Evolutionary conservation across 208 protist genomes (phyloP).

Genomic region (Acanthamoeba royreba): DNA sequence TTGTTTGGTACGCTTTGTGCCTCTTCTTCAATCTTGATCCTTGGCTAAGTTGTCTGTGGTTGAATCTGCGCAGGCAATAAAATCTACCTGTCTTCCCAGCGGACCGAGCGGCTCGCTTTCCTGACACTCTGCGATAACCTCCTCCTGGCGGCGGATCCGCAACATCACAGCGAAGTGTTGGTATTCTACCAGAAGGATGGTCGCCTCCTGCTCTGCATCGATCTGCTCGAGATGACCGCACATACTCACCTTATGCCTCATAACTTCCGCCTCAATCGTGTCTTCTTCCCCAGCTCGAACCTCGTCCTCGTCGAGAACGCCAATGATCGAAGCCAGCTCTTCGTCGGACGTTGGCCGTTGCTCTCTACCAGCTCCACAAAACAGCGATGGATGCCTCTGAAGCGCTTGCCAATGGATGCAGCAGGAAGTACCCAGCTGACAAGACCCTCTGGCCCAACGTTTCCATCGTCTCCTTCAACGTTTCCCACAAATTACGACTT

Average conservation of each 20-base stretch:
- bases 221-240: not conserved
- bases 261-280: not conserved
- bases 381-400: not conserved
- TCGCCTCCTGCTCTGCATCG: not conserved
- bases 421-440: not conserved
- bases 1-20: not conserved
- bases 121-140: not conserved
- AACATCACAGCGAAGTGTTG: not conserved
- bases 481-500: not conserved
- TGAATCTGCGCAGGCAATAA: not conserved
- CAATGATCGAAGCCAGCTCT: not conserved
- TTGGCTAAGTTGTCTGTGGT: not conserved
- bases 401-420: not conserved
- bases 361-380: not conserved
- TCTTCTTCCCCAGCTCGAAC: not conserved
- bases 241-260: not conserved
- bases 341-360: not conserved
- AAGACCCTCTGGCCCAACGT: not conserved
- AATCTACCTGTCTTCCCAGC: constrained; percentile 17
- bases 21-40: not conserved
- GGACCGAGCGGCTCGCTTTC: not conserved
- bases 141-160: not conserved
- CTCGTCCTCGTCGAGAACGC: not conserved
- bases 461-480: not conserved
- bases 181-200: not conserved